Conservation (phyloP, 768 basidiomycete genomes). For the Amanita subjunquillea region DNA sequence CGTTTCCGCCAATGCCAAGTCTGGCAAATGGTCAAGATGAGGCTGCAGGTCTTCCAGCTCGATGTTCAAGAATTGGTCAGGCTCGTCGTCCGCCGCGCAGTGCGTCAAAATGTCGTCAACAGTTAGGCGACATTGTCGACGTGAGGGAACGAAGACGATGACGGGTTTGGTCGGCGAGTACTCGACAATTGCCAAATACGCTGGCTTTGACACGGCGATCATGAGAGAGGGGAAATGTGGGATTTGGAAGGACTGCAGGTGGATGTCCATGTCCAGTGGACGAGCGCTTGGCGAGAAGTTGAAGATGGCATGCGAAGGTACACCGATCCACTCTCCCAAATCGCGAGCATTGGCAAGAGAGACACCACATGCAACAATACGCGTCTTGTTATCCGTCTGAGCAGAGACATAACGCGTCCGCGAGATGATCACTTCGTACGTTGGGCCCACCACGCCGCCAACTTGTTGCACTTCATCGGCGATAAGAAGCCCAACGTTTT, state of each 20-base stretch:
- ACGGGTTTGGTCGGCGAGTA: slow-evolving; percentile 80
- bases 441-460: slow-evolving; percentile 91
- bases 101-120: slow-evolving; percentile 88
- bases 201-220: slow-evolving; percentile 98
- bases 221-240: slow-evolving; percentile 98
- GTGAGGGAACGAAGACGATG: slow-evolving; percentile 86
- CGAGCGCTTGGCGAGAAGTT: slow-evolving; percentile 96
- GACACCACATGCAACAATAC: slow-evolving; percentile 91
- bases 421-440: slow-evolving; percentile 93
- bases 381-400: slow-evolving; percentile 86
- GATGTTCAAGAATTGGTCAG: slow-evolving; percentile 83
- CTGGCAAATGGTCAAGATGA: slow-evolving; percentile 78
- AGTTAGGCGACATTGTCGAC: slow-evolving; percentile 89
- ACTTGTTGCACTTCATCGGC: slow-evolving; percentile 94
- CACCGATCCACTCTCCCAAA: slow-evolving; percentile 97
- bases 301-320: slow-evolving; percentile 88
- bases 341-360: slow-evolving; percentile 94
- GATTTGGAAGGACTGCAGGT: slow-evolving; percentile 89
- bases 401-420: slow-evolving; percentile 94
- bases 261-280: slow-evolving; percentile 96
- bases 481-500: slow-evolving; percentile 85
- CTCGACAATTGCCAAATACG: slow-evolving; percentile 87
- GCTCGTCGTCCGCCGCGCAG: slow-evolving; percentile 78
- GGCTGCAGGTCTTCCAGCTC: slow-evolving; percentile 74
- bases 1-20: slow-evolving; percentile 66